Evolutionary conservation across 2,329 filamentous ascomycete species (phyloP), one percentile per base, ranked within the genome.

Genomic region (Verticillium albo-atrum): DNA sequence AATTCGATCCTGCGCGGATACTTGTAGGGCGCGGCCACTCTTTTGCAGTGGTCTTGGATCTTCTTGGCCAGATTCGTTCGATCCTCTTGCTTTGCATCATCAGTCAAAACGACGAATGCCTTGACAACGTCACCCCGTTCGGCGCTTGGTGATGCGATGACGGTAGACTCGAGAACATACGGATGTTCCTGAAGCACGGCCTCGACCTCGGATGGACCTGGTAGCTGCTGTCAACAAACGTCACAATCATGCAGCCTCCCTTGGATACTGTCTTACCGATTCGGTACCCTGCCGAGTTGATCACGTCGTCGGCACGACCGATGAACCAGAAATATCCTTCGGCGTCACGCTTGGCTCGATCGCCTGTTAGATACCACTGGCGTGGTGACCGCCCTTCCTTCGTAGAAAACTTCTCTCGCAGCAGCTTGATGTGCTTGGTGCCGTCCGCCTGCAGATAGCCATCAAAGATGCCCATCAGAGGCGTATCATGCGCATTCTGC

Each of bases 251-350:
- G n/a, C n/a, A n/a, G n/a, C n/a, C n/a, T n/a, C n/a, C n/a, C n/a
- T n/a, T n/a, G n/a, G n/a, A n/a, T n/a, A 23, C 20, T 7, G 3
- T 14, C 52, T 34, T 23, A 54, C 54, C 54, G 26, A 55, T 55
- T 17, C 54, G 54, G 23, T 55, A 55, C 23, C 54, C 54, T 6
- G 54, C 20, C 12, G 54, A 55, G 23, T 55, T 55, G 54, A 55
- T 55, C 5, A 55, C 54, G n/a, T 55, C 54, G 17, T 55, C 54
- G 3, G 54, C 30, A 9, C 54, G 30, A 4, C 54, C 54, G 54
- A 55, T 42, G 32, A 55, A 55, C 54, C 54, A 55, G 14, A 55
- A 55, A 9, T 55, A 55, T 4, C 54, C 54, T 9, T 55, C 54
- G 9, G 23, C 54, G 14, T 55, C 54, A 10, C 54, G 54, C n/a